Base-by-base conservation (phyloP, 306 rosid genomes). In the Hippophae tibetana region DNA sequence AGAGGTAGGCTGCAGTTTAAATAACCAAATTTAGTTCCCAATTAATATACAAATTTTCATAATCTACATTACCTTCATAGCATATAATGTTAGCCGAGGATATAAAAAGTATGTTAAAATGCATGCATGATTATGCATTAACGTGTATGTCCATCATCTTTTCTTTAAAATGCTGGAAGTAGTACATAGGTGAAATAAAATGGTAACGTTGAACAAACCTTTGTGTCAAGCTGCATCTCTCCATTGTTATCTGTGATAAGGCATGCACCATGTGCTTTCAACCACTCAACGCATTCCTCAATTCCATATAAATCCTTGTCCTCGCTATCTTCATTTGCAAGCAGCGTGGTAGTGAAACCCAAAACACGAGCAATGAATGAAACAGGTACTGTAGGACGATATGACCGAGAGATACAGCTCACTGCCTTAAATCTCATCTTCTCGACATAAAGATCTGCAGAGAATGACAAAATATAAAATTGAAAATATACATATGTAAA, bases 391-490 rank as follows among this genome's bases (percentile, higher is more conserved):
- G 86, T 78, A 10, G 99, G 99, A 27, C 99, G 99, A 81, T 88
- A 88, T 2, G 99, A 86, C 69, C 97, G 90, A 72, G 90, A 85
- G 78, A 93, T 93, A 85, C 97, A 88, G 65, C 52, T 93, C 71
- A 86, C 83, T 7, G 97, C 97, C 72, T 82, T 88, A 58, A 78
- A 92, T 42, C 99, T 85, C 90, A 92, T 92, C 88, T 88, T 86
- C 77, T 88, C 99, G 64, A 81, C 95, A 66, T 74, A 88, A 23
- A 80, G 86, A 77, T 93, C 99, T 93, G 89, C 66, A 62, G 40
- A 73, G 2, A 31, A 31, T 31, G 3, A 12, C 14, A 12, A 6
- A 14, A 12, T 6, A 49, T 12, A 52, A 27, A 61, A 53, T 11
- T 44, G 13, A 7, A 69, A 61, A 42, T 26, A 43, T 60, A 52